Base-by-base conservation (phyloP, 1,284 basidiomycete species). In the Ustilago nuda region DNA sequence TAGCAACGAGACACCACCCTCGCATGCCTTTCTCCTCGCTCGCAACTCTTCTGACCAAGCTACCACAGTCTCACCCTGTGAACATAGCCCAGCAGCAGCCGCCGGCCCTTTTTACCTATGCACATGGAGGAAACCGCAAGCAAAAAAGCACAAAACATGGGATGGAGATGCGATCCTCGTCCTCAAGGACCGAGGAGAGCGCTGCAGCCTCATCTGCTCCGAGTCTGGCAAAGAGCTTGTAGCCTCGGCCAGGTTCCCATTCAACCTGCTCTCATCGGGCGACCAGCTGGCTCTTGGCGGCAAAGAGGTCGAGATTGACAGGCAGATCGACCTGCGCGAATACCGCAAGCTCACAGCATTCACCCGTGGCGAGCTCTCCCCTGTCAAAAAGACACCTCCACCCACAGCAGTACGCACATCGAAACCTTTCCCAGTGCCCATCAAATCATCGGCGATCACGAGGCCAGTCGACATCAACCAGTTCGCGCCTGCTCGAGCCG, bases 111-210 rank as follows among this genome's bases (percentile, higher is more conserved):
- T 76, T 59, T 85, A 77, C 53, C 62, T 82, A 23, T 84, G 83
- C 66, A 74, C 76, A 12, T 85, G 81, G 80, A 89, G 94, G 30
- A 92, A 92, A 80, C 91, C 90, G 33, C 92, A 93, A 81, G 88
- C 87, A 27, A 91, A 89, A 85, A 95, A 94, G 87, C 90, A 94
- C 84, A 94, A 94, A 85, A 94, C 91, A 1, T 95, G 94, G 94
- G 93, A 95, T 78, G 92, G 82, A 8, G 87, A 87, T 64, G 86
- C 81, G 0, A 67, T 87, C 9, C 79, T 86, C 33, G 69, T 82
- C 39, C 66, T 83, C 37, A 72, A 82, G 36, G 57, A 64, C 15
- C 66, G 50, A 8, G 78, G 78, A 12, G 65, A 68, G 13, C 69
- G 72, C 3, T 79, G 80, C 61, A 72, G 60, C 15, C 71, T 84